phyloP scores from a whole-genome alignment of 1,284 basidiomycete genomes.

The Kalmanozyma brasiliensis region DNA sequence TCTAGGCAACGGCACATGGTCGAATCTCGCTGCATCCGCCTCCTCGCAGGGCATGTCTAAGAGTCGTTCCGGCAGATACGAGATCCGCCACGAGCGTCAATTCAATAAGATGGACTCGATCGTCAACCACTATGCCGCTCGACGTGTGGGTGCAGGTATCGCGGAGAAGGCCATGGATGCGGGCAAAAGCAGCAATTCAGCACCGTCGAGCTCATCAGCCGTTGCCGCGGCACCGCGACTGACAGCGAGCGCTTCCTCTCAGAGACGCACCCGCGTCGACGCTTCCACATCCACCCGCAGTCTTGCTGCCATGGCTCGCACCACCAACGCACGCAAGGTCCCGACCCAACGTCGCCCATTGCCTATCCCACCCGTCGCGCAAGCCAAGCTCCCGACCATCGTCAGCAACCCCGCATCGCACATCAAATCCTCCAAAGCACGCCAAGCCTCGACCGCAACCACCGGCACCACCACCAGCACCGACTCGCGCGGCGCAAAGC shows the following conservation, averaged over 20 bases:
- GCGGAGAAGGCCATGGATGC: constrained; percentile 10
- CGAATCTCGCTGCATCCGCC: constrained; percentile 17
- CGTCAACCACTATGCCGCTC: constrained; percentile 53
- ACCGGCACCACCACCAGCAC: constrained; percentile 4
- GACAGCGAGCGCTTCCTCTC: constrained; percentile 11
- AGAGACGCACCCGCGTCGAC: constrained; percentile 20
- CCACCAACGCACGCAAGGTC: constrained; percentile 23
- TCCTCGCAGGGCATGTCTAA: constrained; percentile 37
- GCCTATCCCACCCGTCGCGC: constrained; percentile 21
- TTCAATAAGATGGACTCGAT: constrained; percentile 59
- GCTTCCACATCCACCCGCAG: constrained; percentile 39
- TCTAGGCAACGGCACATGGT: constrained; percentile 27
- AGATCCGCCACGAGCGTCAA: constrained; percentile 46
- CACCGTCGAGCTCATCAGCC: constrained; percentile 1
- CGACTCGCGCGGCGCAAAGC: constrained; percentile 21
- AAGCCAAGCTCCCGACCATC: constrained; percentile 20
- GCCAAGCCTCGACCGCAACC: constrained; percentile 12
- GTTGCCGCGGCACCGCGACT: neutral
- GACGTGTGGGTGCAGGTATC: constrained; percentile 20
- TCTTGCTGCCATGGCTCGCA: constrained; percentile 26
- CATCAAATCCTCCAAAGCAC: neutral
- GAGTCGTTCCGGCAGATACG: constrained; percentile 40
- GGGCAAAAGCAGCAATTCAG: neutral
- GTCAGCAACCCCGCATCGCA: neutral
- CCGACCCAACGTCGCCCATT: constrained; percentile 21